Base-by-base conservation (phyloP, 257 asterid species). In the Jacaranda copaia region DNA sequence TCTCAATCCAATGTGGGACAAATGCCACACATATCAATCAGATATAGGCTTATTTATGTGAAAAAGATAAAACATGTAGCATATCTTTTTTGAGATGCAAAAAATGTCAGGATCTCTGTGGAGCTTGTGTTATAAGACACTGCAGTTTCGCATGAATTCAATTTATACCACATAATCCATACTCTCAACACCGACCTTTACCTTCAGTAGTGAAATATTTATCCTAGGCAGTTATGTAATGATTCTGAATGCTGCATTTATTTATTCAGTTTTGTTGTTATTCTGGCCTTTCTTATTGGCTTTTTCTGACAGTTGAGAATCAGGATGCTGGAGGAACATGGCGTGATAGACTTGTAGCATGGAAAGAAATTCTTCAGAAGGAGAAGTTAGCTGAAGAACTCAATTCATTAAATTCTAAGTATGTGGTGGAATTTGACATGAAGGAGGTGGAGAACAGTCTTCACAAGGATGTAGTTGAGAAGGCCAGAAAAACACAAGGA, bases 351-450 rank as follows among this genome's bases (percentile, higher is more conserved):
- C 90, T 96, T 82, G 83, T 80, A 70, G 85, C 84, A 77, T 96
- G 99, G 99, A 92, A 89, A 68, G 83, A 80, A 77, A 86, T 93
- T 85, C 92, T 96, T 83, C 86, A 80, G 81, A 86, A 83, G 85
- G 98, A 96, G 80, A 93, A 90, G 74, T 66, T 90, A 77, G 87
- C 86, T 56, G 97, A 90, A 73, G 93, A 93, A 81, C 68, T 95
- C 25, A 86, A 75, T 78, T 87, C 97, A 60, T 35, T 83, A 5
- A 89, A 87, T 56, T 87, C 97, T 40, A 91, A 87, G 81, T 93
- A 93, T 86, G 98, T 72, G n/a, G 94, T 90, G 79, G 99, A 95
- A 85, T 95, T 95, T 81, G 98, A 95, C 86, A 95, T 93, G 97
- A 88, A 93, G 85, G 99, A 93, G 86, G 99, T 95, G 46, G 98